A percentile compares a stretch with the other conserved stretches of the same genome.
Conservation (phyloP, 2,329 filamentous ascomycete species). For the Penicillium sclerotigenum region DNA sequence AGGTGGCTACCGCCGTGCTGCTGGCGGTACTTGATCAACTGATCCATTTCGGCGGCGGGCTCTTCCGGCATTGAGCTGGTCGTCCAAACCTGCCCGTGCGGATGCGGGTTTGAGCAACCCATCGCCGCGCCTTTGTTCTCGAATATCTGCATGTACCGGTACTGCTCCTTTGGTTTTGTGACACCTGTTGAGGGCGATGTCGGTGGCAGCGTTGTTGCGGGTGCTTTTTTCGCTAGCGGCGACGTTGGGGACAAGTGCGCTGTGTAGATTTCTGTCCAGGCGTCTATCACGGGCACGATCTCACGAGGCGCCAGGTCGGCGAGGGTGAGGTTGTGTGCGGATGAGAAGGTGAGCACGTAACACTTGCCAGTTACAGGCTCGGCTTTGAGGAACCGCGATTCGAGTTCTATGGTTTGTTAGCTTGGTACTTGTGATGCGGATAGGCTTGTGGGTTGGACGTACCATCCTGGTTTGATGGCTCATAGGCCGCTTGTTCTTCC, state of each 20-base stretch:
- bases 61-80: slow-evolving; percentile 90
- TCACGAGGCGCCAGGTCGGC: slow-evolving; percentile 77
- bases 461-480: slow-evolving; percentile 51
- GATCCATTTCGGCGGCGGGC: slow-evolving; percentile 71
- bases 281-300: slow-evolving; percentile 78
- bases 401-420: slow-evolving; percentile 54
- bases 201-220: slow-evolving; percentile 48
- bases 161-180: slow-evolving; percentile 65
- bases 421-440: background rate
- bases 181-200: slow-evolving; percentile 46
- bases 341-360: slow-evolving; percentile 93
- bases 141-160: slow-evolving; percentile 98
- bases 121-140: slow-evolving; percentile 98
- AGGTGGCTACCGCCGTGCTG: slow-evolving; percentile 73
- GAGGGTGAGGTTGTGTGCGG: slow-evolving; percentile 84
- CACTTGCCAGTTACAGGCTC: slow-evolving; percentile 90
- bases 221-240: slow-evolving; percentile 54
- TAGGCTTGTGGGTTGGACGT: slow-evolving; percentile 14
- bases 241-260: slow-evolving; percentile 72
- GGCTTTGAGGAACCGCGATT: slow-evolving; percentile 73
- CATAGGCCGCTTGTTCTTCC: slow-evolving; percentile 82
- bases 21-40: slow-evolving; percentile 73
- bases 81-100: slow-evolving; percentile 95
- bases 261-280: slow-evolving; percentile 89
- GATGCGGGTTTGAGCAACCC: slow-evolving; percentile 98